phyloP scores from a whole-genome alignment of 2,329 filamentous ascomycete species.

The Epichloe bromicola region DNA sequence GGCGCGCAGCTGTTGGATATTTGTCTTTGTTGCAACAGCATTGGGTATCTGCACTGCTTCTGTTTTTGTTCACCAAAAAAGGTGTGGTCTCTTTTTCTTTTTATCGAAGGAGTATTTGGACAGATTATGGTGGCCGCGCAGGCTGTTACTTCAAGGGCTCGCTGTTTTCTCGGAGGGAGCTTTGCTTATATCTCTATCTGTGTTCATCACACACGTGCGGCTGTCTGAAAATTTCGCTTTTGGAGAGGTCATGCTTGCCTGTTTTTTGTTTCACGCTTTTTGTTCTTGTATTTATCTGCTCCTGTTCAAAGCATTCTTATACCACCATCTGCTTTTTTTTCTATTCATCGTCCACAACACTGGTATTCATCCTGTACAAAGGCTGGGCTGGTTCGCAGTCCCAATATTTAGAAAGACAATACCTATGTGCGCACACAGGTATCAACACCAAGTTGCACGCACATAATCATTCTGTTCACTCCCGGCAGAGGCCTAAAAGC shows the following conservation, averaged over 20 bases:
- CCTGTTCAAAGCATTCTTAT: not conserved
- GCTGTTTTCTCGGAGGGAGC: not conserved
- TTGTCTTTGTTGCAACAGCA: not conserved
- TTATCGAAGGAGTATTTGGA: not conserved
- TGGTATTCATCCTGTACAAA: not conserved
- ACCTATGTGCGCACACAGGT: not conserved
- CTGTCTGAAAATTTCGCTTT: constrained; percentile 1
- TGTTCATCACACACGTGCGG: not conserved
- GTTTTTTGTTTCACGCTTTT: not conserved
- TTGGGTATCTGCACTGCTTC: not conserved
- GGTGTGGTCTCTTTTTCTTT: not conserved
- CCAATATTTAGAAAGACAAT: not conserved
- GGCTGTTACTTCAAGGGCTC: not conserved
- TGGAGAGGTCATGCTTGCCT: not conserved
- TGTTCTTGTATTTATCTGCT: not conserved
- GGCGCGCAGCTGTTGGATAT: not conserved
- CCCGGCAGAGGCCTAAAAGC: not conserved
- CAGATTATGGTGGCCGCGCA: not conserved
- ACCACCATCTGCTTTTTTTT: not conserved
- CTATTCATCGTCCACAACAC: not conserved
- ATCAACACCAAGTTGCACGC: not conserved
- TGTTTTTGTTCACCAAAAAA: not conserved
- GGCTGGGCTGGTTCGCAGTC: not conserved
- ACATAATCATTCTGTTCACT: not conserved
- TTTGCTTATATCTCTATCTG: not conserved